Evolutionary conservation across 257 asterid species (phyloP).

Genomic region (Perilla frutescens): DNA sequence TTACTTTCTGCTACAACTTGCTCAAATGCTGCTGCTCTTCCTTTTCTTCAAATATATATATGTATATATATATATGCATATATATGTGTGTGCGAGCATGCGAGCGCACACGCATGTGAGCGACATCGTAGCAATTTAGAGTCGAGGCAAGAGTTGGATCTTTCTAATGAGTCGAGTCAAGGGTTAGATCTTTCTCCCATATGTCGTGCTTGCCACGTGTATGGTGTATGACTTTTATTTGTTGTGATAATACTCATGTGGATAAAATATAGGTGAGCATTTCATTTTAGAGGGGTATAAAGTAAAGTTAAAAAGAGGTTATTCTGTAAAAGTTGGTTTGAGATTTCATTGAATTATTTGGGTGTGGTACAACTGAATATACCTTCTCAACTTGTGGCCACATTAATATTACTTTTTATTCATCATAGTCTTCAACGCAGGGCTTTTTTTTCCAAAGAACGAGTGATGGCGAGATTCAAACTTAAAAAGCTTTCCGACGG

Average conservation of each 20-base stretch:
- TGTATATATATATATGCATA: neutral
- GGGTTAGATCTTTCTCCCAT: neutral
- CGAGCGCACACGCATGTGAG: no score
- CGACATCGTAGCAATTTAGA: neutral
- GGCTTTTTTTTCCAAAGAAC: neutral
- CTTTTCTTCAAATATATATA: neutral
- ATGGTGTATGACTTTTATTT: constrained; percentile 9
- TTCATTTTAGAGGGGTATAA: neutral
- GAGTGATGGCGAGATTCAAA: neutral
- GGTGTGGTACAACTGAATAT: constrained; percentile 25
- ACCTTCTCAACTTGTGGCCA: constrained; percentile 26
- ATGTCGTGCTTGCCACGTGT: neutral
- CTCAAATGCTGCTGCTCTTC: constrained; percentile 16
- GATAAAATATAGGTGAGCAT: neutral
- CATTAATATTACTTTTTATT: no score
- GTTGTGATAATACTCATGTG: neutral
- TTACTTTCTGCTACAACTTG: constrained; percentile 40
- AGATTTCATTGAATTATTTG: constrained; percentile 20
- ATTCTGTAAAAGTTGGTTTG: constrained; percentile 15
- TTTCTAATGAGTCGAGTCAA: neutral
- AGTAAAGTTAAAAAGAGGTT: neutral
- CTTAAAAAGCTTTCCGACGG: neutral
- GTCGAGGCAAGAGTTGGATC: neutral
- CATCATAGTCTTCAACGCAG: neutral
- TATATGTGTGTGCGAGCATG: no score